phyloP scores from a whole-genome alignment of 371 early-diverging fungal genomes.

The Massospora cicadina region DNA sequence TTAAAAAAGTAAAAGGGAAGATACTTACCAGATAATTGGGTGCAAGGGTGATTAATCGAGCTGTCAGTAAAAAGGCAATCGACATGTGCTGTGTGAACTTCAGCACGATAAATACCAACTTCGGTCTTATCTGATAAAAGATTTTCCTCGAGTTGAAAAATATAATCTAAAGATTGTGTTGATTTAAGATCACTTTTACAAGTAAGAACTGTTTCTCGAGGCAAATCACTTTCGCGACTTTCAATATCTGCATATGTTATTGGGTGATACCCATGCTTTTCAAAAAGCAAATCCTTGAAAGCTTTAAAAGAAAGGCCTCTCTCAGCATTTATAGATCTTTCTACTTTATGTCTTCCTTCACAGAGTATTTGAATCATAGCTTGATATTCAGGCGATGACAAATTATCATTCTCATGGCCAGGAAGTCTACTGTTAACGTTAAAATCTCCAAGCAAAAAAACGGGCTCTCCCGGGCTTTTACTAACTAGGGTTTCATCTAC shows the following conservation, averaged over 20 bases:
- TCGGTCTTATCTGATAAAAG: conserved; percentile 8
- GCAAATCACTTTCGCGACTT: conserved; percentile 21
- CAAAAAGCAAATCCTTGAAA: conserved; percentile 31
- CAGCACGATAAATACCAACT: background rate
- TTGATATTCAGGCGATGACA: conserved; percentile 33
- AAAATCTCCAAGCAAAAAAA: conserved; percentile 51
- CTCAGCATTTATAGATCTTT: conserved; percentile 3
- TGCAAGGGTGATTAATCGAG: conserved; percentile 17
- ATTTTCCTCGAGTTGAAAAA: conserved; percentile 26
- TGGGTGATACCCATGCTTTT: conserved; percentile 44
- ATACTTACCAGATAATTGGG: conserved; percentile 28
- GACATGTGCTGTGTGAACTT: conserved; percentile 4
- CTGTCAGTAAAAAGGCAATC: conserved; percentile 14
- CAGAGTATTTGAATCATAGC: conserved; percentile 43
- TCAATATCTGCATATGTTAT: conserved; percentile 54
- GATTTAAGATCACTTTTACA: conserved; percentile 27
- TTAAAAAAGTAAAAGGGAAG: background rate
- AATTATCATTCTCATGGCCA: conserved; percentile 16
- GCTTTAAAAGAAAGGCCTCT: conserved; percentile 10
- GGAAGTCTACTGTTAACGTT: conserved; percentile 47
- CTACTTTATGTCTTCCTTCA: conserved; percentile 30
- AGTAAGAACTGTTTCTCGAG: conserved; percentile 42
- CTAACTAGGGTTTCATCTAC: conserved; percentile 22
- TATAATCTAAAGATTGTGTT: conserved; percentile 48
- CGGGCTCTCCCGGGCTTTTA: conserved; percentile 23